Conservation (phyloP, 208 protist species). For the Trypanosoma melophagium region DNA sequence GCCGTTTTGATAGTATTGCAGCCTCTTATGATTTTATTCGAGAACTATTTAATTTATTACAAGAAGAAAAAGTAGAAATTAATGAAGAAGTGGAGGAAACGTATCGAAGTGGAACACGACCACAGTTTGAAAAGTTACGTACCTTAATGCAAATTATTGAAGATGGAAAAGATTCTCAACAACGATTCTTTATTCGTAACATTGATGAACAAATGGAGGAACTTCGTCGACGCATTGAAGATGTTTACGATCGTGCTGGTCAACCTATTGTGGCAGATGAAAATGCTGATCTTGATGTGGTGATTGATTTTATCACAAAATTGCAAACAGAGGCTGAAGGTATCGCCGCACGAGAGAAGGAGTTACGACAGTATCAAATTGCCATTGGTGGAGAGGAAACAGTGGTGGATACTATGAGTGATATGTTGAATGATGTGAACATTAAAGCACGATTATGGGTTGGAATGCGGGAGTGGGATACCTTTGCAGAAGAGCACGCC, state of each 20-base stretch:
- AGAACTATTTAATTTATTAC: conserved; percentile 86
- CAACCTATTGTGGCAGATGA: conserved; percentile 90
- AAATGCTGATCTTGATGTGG: conserved; percentile 69
- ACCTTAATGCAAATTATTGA: conserved; percentile 87
- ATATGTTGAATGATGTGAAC: conserved; percentile 91
- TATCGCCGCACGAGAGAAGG: conserved; percentile 83
- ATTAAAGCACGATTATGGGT: conserved; percentile 88
- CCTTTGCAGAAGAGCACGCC: conserved; percentile 63
- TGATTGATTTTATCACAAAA: conserved; percentile 80
- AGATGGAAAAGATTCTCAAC: conserved; percentile 86
- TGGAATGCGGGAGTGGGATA: conserved; percentile 83
- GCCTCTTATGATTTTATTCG: conserved; percentile 89
- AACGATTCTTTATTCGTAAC: conserved; percentile 90
- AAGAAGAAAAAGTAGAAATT: conserved; percentile 88
- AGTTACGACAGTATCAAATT: conserved; percentile 87
- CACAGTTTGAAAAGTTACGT: conserved; percentile 92
- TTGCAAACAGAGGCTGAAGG: conserved; percentile 81
- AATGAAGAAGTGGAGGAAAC: conserved; percentile 88
- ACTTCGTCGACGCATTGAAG: conserved; percentile 85
- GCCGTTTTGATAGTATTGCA: conserved; percentile 73
- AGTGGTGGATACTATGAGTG: conserved; percentile 85
- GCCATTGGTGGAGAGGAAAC: conserved; percentile 90
- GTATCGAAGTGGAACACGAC: conserved; percentile 89
- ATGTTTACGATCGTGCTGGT: conserved; percentile 80
- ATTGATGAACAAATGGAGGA: conserved; percentile 93